Evolutionary conservation across 176 grass and related monocot species (phyloP).

Genomic region (Ensete ventricosum): DNA sequence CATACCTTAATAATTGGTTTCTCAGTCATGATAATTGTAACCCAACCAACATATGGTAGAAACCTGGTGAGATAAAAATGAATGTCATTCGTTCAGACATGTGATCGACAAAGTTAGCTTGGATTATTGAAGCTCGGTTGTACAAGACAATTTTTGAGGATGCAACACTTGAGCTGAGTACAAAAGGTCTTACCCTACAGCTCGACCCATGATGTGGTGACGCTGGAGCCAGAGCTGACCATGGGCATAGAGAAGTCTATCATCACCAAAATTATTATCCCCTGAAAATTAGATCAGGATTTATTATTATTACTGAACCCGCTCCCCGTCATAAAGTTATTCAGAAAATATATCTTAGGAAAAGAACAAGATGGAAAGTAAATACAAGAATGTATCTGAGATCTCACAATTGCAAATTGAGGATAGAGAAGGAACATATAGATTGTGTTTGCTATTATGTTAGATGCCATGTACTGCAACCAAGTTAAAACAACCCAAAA

Average conservation of each 20-base stretch:
- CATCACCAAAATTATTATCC: slow-evolving; percentile 75
- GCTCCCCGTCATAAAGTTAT: background rate
- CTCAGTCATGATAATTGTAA: slow-evolving; percentile 78
- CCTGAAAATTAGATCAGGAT: slow-evolving; percentile 29
- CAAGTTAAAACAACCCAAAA: no score
- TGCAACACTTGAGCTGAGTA: background rate
- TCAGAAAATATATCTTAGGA: background rate
- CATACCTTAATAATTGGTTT: slow-evolving; percentile 73
- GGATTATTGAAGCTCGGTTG: background rate
- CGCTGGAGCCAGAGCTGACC: slow-evolving; percentile 90
- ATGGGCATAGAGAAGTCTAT: slow-evolving; percentile 65
- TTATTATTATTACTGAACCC: background rate
- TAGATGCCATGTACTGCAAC: no score
- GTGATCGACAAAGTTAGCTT: background rate
- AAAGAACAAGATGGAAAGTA: background rate
- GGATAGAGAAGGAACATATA: no score
- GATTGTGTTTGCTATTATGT: no score
- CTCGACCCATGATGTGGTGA: slow-evolving; percentile 74
- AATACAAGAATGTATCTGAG: background rate
- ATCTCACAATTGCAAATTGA: no score
- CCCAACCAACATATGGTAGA: slow-evolving; percentile 72
- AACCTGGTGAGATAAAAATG: slow-evolving; percentile 33
- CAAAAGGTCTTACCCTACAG: slow-evolving; percentile 44
- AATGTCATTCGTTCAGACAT: background rate
- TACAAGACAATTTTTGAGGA: background rate